A percentile compares a stretch with the other conserved stretches of the same genome.
These are phyloP conservation scores for Triticum aestivum DNA, from an alignment of 176 grass and related monocot species.

Conservation along the genomic window IWGSC_CS_RefSeq_v2.1 NC_057795.1:652655401-652655900, in stretches of 20 bases:
- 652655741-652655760: no score
- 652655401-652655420: no score
- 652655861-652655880: no score
- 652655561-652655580: no score
- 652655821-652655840: no score
- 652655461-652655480: no score
- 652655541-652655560: neutral
- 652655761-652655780: neutral
- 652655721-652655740: neutral
- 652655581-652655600: neutral
- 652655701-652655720: neutral
- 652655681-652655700: neutral
- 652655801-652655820: no score
- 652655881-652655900: no score
- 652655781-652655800: neutral
- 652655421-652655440: no score
- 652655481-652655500: neutral
- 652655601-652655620: neutral
- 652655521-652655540: neutral
- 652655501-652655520: neutral
- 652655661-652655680: neutral
- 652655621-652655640: neutral
- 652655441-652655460: no score
- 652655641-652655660: neutral
- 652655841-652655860: no score